phyloP scores from a whole-genome alignment of 23 red algal genomes.

The Chondrus crispus region DNA sequence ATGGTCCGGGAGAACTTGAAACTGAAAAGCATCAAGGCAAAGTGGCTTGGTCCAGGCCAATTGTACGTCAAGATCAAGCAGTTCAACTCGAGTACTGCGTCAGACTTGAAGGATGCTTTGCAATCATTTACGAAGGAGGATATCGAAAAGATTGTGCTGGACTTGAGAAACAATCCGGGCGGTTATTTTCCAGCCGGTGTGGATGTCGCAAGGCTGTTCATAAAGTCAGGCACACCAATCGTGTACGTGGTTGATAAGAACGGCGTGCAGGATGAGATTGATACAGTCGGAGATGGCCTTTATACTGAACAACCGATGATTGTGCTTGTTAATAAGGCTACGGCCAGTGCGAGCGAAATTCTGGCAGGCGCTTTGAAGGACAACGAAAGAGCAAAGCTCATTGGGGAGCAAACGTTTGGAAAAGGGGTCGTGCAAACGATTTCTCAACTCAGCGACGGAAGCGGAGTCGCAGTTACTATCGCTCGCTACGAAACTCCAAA shows the following conservation, averaged over 20 bases:
- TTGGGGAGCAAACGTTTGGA: slow-evolving; percentile 91
- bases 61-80: slow-evolving; percentile 81
- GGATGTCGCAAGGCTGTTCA: slow-evolving; percentile 89
- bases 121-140: background rate
- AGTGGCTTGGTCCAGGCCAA: slow-evolving; percentile 26
- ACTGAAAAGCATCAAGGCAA: slow-evolving; percentile 39
- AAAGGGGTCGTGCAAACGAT: slow-evolving; percentile 98
- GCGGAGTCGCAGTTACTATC: slow-evolving; percentile 88
- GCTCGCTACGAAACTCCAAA: slow-evolving; percentile 87
- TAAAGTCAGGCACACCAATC: slow-evolving; percentile 61
- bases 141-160: slow-evolving; percentile 63
- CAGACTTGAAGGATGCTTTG: slow-evolving; percentile 59
- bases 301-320: slow-evolving; percentile 38
- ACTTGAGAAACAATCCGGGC: slow-evolving; percentile 93
- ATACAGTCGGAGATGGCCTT: slow-evolving; percentile 2
- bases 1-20: slow-evolving; percentile 64
- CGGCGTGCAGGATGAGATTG: slow-evolving; percentile 68
- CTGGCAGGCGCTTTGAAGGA: slow-evolving; percentile 91
- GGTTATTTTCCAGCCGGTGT: slow-evolving; percentile 96
- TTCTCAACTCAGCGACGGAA: slow-evolving; percentile 78
- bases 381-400: slow-evolving; percentile 59
- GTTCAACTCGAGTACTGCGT: slow-evolving; percentile 85
- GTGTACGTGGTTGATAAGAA: slow-evolving; percentile 80
- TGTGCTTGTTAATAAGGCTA: slow-evolving; percentile 85
- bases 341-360: slow-evolving; percentile 95